Evolutionary conservation across 2,329 filamentous ascomycete species (phyloP).

Genomic region (Neonectria sp.): DNA sequence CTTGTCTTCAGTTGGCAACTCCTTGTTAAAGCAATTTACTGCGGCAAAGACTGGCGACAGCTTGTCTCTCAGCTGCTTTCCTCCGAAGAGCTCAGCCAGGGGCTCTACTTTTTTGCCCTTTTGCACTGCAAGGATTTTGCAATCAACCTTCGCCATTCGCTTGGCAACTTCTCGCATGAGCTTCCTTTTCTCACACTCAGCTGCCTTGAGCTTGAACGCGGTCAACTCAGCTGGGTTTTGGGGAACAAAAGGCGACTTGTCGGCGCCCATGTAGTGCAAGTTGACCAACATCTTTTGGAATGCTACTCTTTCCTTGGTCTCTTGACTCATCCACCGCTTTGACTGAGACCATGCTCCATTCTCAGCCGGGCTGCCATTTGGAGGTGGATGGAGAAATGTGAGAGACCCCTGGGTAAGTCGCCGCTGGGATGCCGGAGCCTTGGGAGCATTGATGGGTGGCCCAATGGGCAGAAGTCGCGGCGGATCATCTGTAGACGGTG

Average conservation of each 20-base stretch:
- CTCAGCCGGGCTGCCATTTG: conserved; percentile 25
- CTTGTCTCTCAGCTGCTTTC: conserved; percentile 47
- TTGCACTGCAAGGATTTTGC: conserved; percentile 29
- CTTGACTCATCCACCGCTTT: conserved; percentile 56
- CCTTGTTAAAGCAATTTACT: conserved; percentile 52
- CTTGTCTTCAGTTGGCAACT: conserved; percentile 28
- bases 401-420: neutral
- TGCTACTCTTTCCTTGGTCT: conserved; percentile 51
- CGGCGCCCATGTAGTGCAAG: conserved; percentile 53
- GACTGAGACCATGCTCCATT: conserved; percentile 56
- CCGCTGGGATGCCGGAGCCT: conserved; percentile 27
- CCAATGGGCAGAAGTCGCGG: neutral
- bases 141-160: conserved; percentile 38
- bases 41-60: conserved; percentile 53
- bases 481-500: neutral
- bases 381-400: neutral
- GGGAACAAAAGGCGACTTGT: conserved; percentile 57
- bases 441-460: conserved; percentile 35
- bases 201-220: conserved; percentile 49
- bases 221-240: conserved; percentile 53
- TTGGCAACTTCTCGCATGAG: conserved; percentile 45
- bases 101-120: conserved; percentile 16
- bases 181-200: conserved; percentile 46
- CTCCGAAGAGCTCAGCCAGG: conserved; percentile 44
- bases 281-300: conserved; percentile 56